Percentiles rank a stretch among this genome's conserved stretches.
These are phyloP conservation scores for Chytriomyces hyalinus DNA, from an alignment of 192 early-diverging fungal genomes.

Conservation along the genomic window DNA sequence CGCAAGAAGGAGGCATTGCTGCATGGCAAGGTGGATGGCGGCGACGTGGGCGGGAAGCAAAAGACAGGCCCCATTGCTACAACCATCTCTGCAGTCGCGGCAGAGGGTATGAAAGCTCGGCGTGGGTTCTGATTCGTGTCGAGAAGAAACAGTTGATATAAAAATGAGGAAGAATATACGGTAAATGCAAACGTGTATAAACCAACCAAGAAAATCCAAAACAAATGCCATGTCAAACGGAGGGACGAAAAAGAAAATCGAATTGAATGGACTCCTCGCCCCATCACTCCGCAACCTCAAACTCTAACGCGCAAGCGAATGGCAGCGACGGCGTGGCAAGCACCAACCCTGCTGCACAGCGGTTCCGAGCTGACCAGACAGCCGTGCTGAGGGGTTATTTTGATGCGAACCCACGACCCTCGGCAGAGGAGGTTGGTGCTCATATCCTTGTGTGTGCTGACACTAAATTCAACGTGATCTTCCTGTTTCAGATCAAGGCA, in stretches of 20 bases:
- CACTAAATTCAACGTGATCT: not conserved
- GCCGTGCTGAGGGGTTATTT: conserved; percentile 13
- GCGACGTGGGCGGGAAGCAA: not conserved
- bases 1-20: conserved; percentile 10
- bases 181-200: too few species aligned
- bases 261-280: not conserved
- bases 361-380: conserved; percentile 22
- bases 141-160: too few species aligned
- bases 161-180: too few species aligned
- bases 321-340: not conserved
- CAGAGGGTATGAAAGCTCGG: not conserved
- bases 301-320: not conserved
- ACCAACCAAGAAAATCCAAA: not conserved
- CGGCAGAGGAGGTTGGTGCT: conserved; percentile 13
- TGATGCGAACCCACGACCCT: conserved; percentile 24
- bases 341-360: conserved; percentile 3
- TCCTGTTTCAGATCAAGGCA: not conserved
- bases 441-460: not conserved
- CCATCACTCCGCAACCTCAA: not conserved
- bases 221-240: not conserved
- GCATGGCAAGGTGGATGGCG: not conserved
- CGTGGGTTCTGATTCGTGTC: not conserved
- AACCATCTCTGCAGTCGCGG: not conserved
- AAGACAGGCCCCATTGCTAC: not conserved
- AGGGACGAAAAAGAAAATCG: too few species aligned